These are phyloP conservation scores for Ogataea dorogensis DNA, from an alignment of 805 yeast genomes.

Conservation along the genomic window DNA sequence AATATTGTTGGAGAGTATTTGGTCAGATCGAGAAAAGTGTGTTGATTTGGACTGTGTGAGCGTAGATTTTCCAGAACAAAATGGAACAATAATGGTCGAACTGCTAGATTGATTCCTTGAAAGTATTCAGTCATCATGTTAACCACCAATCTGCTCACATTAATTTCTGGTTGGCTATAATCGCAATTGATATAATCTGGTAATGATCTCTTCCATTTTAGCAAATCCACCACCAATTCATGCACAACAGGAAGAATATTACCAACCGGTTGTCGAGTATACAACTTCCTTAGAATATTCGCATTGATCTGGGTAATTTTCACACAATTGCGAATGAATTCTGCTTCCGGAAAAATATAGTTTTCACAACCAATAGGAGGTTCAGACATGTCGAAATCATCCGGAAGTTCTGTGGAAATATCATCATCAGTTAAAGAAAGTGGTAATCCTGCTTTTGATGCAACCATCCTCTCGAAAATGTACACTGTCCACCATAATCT, in stretches of 20 bases:
- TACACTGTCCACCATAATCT: conserved; percentile 41
- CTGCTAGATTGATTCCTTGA: conserved; percentile 78
- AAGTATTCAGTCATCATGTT: conserved; percentile 81
- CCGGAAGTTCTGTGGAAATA: conserved; percentile 73
- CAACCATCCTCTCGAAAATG: conserved; percentile 62
- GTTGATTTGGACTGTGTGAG: conserved; percentile 32
- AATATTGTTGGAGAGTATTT: conserved; percentile 65
- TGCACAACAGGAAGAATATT: conserved; percentile 74
- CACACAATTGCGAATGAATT: conserved; percentile 72
- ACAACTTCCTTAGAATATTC: conserved; percentile 62
- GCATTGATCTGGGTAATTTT: conserved; percentile 79
- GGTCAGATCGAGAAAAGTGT: conserved; percentile 57
- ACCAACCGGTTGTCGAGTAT: conserved; percentile 73
- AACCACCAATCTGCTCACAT: conserved; percentile 63
- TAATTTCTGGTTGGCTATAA: conserved; percentile 50
- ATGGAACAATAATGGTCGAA: conserved; percentile 72
- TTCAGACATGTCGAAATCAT: conserved; percentile 61
- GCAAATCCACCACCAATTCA: conserved; percentile 61
- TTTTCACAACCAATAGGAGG: conserved; percentile 62
- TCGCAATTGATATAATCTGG: conserved; percentile 68
- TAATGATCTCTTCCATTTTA: conserved; percentile 64
- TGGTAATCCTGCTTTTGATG: conserved; percentile 81
- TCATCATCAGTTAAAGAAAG: conserved; percentile 78
- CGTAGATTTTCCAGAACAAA: conserved; percentile 68
- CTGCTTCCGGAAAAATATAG: conserved; percentile 77